A percentile compares a stretch with the other conserved stretches of the same genome.
phyloP scores from a whole-genome alignment of 176 grass and related monocot genomes.

The Elaeis guineensis region DNA sequence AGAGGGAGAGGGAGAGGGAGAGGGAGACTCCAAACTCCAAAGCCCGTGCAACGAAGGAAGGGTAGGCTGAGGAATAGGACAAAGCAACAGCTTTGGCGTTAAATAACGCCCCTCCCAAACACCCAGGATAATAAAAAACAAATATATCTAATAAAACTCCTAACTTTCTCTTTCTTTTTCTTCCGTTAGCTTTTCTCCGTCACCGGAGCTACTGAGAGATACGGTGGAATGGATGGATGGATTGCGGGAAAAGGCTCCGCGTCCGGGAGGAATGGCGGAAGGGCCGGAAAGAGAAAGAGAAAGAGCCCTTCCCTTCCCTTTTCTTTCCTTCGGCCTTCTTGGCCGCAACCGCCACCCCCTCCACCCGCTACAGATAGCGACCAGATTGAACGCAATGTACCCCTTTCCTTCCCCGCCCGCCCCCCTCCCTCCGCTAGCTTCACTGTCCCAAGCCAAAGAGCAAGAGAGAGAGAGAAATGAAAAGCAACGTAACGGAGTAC shows the following conservation, averaged over 20 bases:
- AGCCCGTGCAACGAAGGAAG: too few relatives aligned
- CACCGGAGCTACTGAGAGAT: conserved; percentile 14
- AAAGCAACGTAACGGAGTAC: conserved; percentile 15
- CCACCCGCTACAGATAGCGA: conserved; percentile 72
- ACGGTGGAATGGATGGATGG: conserved; percentile 44
- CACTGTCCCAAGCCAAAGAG: neutral
- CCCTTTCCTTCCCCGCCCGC: too few relatives aligned
- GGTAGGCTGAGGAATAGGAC: conserved; percentile 4
- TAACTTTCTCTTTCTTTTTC: neutral
- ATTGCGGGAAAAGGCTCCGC: conserved; percentile 69
- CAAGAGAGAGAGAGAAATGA: neutral
- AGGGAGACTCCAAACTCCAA: too few relatives aligned
- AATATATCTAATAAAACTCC: too few relatives aligned
- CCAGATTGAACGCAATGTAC: neutral
- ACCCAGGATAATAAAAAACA: too few relatives aligned
- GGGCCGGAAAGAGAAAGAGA: conserved; percentile 40
- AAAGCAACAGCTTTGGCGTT: conserved; percentile 18
- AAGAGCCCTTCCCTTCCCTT: too few relatives aligned
- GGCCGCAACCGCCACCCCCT: conserved; percentile 71
- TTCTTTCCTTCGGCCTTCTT: conserved; percentile 51
- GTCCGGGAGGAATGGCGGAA: conserved; percentile 15
- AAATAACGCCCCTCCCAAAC: conserved; percentile 3
- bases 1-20: too few relatives aligned
- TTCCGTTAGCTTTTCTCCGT: conserved; percentile 9
- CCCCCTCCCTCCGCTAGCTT: too few relatives aligned